Conservation (phyloP, 495 filamentous ascomycete species). For the Neurospora sp. region DNA sequence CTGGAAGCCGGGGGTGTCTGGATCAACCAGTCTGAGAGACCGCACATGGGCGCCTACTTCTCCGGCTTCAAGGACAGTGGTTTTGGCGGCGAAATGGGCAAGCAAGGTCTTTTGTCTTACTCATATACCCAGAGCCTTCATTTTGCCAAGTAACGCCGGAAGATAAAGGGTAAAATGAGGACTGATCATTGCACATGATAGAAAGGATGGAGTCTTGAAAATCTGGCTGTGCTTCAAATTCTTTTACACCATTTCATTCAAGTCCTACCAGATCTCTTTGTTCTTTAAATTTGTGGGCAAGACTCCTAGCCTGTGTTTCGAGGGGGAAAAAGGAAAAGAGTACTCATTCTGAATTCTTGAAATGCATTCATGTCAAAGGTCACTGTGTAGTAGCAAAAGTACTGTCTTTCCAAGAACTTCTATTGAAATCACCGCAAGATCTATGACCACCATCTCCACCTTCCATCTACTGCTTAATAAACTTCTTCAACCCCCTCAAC, state of each 20-base stretch:
- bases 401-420: neutral
- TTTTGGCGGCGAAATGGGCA: slow-evolving; percentile 53
- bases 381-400: neutral
- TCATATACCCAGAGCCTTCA: slow-evolving; percentile 45
- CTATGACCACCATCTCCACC: neutral
- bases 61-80: slow-evolving; percentile 57
- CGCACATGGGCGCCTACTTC: slow-evolving; percentile 46
- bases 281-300: neutral
- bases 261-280: neutral
- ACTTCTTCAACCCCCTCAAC: slow-evolving; percentile 76
- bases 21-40: slow-evolving; percentile 44
- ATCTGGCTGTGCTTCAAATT: neutral
- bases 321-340: neutral
- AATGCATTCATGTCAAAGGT: neutral
- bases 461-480: slow-evolving; percentile 40
- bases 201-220: neutral
- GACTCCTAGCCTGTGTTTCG: neutral
- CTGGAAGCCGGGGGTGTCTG: slow-evolving; percentile 49
- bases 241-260: neutral
- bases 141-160: slow-evolving; percentile 19
- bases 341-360: neutral
- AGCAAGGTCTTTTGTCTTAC: slow-evolving; percentile 49
- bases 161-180: neutral
- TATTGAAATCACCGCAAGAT: neutral
- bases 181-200: neutral